These are phyloP conservation scores for Aspergillus campestris DNA, from an alignment of 495 filamentous ascomycete genomes.

Conservation along the genomic window DNA sequence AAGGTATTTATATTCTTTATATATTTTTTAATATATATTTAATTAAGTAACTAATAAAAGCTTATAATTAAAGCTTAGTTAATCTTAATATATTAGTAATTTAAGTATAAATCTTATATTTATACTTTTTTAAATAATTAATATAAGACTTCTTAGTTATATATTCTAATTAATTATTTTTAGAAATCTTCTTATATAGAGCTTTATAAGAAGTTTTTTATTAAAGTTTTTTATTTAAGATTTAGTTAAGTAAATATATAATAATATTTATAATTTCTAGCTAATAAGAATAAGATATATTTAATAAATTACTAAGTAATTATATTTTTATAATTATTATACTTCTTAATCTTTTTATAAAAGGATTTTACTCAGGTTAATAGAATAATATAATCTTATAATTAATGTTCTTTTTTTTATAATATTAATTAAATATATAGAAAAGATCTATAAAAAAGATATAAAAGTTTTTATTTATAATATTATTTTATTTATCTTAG, in stretches of 20 bases:
- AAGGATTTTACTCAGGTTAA: slow-evolving; percentile 4
- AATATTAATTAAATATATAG: not conserved
- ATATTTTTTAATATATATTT: not conserved
- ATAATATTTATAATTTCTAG: slow-evolving; percentile 4
- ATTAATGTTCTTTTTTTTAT: not conserved
- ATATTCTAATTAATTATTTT: slow-evolving; percentile 1
- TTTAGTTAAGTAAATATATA: slow-evolving; percentile 3
- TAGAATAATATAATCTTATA: not conserved
- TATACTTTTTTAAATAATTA: slow-evolving; percentile 1
- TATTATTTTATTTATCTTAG: not conserved
- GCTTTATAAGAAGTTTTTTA: slow-evolving; percentile 8
- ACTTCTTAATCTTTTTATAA: not conserved
- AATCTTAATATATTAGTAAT: no score
- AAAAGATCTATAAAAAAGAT: not conserved
- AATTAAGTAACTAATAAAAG: no score
- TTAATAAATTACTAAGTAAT: slow-evolving; percentile 2
- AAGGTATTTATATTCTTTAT: not conserved
- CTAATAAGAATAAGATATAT: slow-evolving; percentile 4
- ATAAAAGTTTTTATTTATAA: not conserved
- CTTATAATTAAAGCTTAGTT: no score
- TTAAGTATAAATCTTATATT: no score
- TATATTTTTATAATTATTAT: slow-evolving; percentile 5
- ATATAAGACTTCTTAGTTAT: not conserved
- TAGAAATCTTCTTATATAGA: no score
- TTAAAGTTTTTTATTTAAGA: slow-evolving; percentile 3